phyloP scores from a whole-genome alignment of 768 basidiomycete species.

The Lentinula sp. region DNA sequence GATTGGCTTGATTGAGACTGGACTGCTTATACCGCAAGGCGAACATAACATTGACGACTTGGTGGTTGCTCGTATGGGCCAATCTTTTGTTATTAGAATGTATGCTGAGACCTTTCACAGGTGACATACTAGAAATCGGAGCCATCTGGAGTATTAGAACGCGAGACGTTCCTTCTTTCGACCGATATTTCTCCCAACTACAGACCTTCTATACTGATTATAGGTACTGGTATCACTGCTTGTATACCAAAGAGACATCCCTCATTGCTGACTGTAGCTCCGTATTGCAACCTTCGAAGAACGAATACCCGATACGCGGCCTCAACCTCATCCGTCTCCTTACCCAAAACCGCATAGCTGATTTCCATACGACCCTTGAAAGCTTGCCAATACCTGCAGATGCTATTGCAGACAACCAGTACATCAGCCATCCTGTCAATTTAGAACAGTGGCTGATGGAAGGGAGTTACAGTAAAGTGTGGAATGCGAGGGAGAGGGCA shows the following conservation, averaged over 20 bases:
- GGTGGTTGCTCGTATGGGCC: slow-evolving; percentile 60
- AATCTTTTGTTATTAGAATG: not conserved
- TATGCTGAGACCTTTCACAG: slow-evolving; percentile 28
- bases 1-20: slow-evolving; percentile 74
- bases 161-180: slow-evolving; percentile 87
- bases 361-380: slow-evolving; percentile 96
- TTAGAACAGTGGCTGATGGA: slow-evolving; percentile 98
- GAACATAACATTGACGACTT: slow-evolving; percentile 63
- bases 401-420: slow-evolving; percentile 61
- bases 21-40: slow-evolving; percentile 68
- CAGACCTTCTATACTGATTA: slow-evolving; percentile 88
- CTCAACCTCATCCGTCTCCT: slow-evolving; percentile 93
- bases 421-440: slow-evolving; percentile 80
- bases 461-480: slow-evolving; percentile 96
- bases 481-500: slow-evolving; percentile 89
- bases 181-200: slow-evolving; percentile 90
- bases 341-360: slow-evolving; percentile 92
- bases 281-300: slow-evolving; percentile 73
- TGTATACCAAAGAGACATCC: not conserved
- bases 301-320: slow-evolving; percentile 85
- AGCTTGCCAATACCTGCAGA: slow-evolving; percentile 72
- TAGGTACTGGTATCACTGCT: slow-evolving; percentile 32
- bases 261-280: slow-evolving; percentile 32
- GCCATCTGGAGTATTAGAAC: slow-evolving; percentile 90
- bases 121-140: slow-evolving; percentile 93